Evolutionary conservation across 805 yeast genomes (phyloP).

Genomic region (Cyberlindnera euphorbiiphila): DNA sequence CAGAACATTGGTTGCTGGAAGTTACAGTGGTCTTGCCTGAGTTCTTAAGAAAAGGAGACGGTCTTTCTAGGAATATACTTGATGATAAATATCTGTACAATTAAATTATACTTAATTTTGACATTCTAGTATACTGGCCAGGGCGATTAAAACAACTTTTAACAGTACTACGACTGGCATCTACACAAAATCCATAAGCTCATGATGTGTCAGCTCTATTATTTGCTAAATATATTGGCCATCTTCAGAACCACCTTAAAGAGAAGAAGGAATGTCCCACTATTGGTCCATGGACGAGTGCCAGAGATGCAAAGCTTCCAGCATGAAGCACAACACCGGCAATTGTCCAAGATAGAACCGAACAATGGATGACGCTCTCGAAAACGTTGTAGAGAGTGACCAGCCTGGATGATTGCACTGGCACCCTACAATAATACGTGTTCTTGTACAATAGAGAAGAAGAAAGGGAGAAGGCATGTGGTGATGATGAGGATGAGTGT

Average conservation of each 20-base stretch:
- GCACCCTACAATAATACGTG: conserved; percentile 15
- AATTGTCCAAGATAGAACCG: neutral
- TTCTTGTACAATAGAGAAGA: conserved; percentile 8
- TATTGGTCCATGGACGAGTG: neutral
- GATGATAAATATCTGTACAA: too few species aligned
- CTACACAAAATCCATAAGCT: too few species aligned
- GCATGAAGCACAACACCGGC: conserved; percentile 4
- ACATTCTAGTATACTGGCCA: too few species aligned
- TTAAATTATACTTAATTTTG: too few species aligned
- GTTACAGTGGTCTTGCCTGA: conserved; percentile 31
- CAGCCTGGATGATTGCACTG: conserved; percentile 9
- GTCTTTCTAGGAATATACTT: too few species aligned
- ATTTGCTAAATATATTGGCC: too few species aligned
- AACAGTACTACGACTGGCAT: too few species aligned
- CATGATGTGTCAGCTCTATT: too few species aligned
- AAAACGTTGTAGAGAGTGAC: conserved; percentile 14
- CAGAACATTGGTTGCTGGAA: conserved; percentile 36
- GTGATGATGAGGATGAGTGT: neutral
- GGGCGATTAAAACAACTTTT: too few species aligned
- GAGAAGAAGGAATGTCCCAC: conserved; percentile 1
- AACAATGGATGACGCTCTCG: conserved; percentile 6
- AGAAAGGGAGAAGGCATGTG: neutral
- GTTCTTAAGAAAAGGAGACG: too few species aligned
- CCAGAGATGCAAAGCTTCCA: conserved; percentile 1
- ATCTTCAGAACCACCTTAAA: too few species aligned